These are phyloP conservation scores for Boletus edulis DNA, from an alignment of 768 basidiomycete genomes.

Conservation along the genomic window DNA sequence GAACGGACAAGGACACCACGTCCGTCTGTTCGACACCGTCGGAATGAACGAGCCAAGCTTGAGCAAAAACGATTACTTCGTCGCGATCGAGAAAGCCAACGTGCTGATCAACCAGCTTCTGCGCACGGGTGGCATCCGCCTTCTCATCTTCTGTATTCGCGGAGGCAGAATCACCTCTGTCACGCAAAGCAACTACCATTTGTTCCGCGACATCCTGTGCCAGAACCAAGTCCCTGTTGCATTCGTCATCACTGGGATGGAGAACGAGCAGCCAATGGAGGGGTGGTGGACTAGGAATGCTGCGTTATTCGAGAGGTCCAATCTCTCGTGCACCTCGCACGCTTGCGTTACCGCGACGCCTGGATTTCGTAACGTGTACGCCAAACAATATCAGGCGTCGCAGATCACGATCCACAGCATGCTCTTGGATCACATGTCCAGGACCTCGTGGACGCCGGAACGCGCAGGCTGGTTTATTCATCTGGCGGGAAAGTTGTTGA, in stretches of 20 bases:
- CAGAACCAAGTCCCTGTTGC: conserved; percentile 30
- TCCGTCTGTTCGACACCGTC: conserved; percentile 32
- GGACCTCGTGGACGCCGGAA: conserved; percentile 21
- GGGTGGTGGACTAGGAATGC: conserved; percentile 33
- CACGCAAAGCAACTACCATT: conserved; percentile 24
- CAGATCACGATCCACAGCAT: conserved; percentile 21
- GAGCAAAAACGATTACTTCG: conserved; percentile 18
- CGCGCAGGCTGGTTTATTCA: conserved; percentile 20
- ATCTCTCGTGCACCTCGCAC: conserved; percentile 26
- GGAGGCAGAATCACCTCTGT: conserved; percentile 27
- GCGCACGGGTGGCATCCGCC: conserved; percentile 25
- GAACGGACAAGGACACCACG: not conserved
- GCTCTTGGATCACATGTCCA: conserved; percentile 18
- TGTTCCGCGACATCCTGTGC: conserved; percentile 29
- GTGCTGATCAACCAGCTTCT: conserved; percentile 31
- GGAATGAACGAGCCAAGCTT: conserved; percentile 29
- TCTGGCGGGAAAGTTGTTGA: conserved; percentile 18
- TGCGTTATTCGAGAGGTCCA: conserved; percentile 20
- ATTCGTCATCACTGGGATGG: conserved; percentile 32
- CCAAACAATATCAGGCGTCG: conserved; percentile 32
- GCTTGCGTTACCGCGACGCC: conserved; percentile 38
- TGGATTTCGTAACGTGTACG: conserved; percentile 21
- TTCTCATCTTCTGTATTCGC: conserved; percentile 34
- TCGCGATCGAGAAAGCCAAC: conserved; percentile 28
- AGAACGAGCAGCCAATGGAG: conserved; percentile 30